Base-by-base conservation (phyloP, 768 basidiomycete species). In the Pleurotus platypus region DNA sequence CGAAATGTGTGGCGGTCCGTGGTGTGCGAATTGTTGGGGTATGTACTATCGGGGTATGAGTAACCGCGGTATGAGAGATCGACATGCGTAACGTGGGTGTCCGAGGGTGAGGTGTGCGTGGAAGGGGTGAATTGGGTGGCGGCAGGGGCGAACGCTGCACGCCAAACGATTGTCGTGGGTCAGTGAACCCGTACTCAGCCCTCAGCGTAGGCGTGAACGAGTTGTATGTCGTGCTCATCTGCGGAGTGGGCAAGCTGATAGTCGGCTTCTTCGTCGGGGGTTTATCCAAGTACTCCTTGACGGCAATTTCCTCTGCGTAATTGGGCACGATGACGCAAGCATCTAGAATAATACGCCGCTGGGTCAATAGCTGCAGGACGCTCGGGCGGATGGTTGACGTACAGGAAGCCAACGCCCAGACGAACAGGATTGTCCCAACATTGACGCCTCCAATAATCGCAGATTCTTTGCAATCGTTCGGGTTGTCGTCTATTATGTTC, bases 331-430 rank as follows among this genome's bases (percentile, higher is more conserved):
- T 75, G 58, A 82, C 68, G 66, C 76, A 80, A 2, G 75, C 78
- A 60, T 80, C 83, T 86, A 57, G 22, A 57, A 55, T 26, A 45
- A 18, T 35, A 30, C 30, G 8, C 30, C 11, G 30, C 3, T 35
- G 30, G 4, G 8, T 35, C 30, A 35, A 35, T 35, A 1, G 30
- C 9, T 35, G 30, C 30, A 35, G 8, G 7, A 35, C 30, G 30
- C 30, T 9, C 30, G 7, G 1, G 4, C 11, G 11, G 30, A 35
- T 3, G 2, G 8, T 8, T 4, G 8, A 78, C 82, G 53, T 59
- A 85, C 84, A 84, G 45, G 85, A 73, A 61, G 80, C 73, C 56
- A 84, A 59, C 49, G 83, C 63, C 82, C 83, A 84, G 55, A 77
- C 73, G 16, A 83, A 22, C 40, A 79, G 68, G 61, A 80, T 81